Evolutionary conservation across 495 filamentous ascomycete species (phyloP), one percentile per base, ranked within the genome.

Genomic region (Sabuloglossum arenarium): DNA sequence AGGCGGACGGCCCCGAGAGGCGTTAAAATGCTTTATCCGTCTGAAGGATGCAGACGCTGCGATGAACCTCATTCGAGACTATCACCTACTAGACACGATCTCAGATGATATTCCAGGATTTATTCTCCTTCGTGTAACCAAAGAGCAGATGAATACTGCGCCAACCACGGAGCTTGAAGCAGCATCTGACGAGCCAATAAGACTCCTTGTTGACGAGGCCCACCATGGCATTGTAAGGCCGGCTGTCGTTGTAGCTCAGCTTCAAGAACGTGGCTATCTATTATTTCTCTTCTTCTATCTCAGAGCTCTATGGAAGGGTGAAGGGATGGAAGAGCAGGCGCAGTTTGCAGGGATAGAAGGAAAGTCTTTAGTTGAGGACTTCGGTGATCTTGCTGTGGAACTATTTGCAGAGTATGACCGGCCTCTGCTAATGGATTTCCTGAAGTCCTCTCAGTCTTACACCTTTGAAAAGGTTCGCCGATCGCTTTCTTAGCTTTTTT

Each of bases 271-370:
- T 53, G 68, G 51, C 34, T 59, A 56, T 16, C 68, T 69, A 59
- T 66, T 86, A n/a, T 95, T 91, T 64, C 77, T 93, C 6, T 98
- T 84, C 69, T 89, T 97, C 69, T 96, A 96, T 64, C 73, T 96
- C 10, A 79, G 86, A 14, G 79, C 83, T 1, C 72, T 98, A 14
- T 97, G 90, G 93, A 72, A 73, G 14, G 84, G 83, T 0, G 60
- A 65, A 24, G 59, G 64, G 62, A 10, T 71, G 16, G 27, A 37
- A n/a, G 69, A 59, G 58, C 68, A 56, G 67, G 61, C 28, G 70
- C 68, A 61, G 68, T 68, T 59, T 27, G 71, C 70, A 19, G 72
- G 73, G 5, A 69, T 73, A 37, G 77, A 79, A 66, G 88, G 83
- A 60, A 81, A 81, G 60, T 74, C 79, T n/a, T 71, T 96, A 11